phyloP scores from a whole-genome alignment of 257 asterid genomes.

The Solanum neorickii region DNA sequence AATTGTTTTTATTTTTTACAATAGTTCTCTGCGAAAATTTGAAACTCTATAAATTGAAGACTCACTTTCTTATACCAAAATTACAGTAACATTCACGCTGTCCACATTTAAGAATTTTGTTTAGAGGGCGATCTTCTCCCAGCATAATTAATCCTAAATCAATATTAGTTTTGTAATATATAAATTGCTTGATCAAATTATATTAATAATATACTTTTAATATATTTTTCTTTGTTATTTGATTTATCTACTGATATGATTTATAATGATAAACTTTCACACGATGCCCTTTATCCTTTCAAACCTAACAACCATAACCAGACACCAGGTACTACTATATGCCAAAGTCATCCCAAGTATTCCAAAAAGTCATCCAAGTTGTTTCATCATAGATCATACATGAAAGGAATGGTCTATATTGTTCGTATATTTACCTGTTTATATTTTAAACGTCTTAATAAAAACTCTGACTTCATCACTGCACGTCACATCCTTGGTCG shows the following conservation, averaged over 20 bases:
- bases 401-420: background rate
- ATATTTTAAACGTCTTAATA: too few relatives aligned
- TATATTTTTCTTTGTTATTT: too few relatives aligned
- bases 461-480: too few relatives aligned
- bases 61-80: too few relatives aligned
- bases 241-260: background rate
- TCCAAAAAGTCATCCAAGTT: background rate
- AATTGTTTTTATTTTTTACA: too few relatives aligned
- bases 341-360: background rate
- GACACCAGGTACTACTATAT: background rate
- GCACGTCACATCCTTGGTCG: too few relatives aligned
- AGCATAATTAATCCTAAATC: background rate
- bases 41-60: background rate
- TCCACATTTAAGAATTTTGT: background rate
- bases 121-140: background rate
- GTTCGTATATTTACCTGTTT: too few relatives aligned
- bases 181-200: background rate
- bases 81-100: background rate
- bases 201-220: too few relatives aligned
- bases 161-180: too few relatives aligned
- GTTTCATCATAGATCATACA: background rate
- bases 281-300: too few relatives aligned
- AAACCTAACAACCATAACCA: background rate
- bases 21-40: too few relatives aligned
- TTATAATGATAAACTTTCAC: too few relatives aligned